These are phyloP conservation scores for Phaeotremella skinneri DNA, from an alignment of 768 basidiomycete genomes.

Conservation along the genomic window DNA sequence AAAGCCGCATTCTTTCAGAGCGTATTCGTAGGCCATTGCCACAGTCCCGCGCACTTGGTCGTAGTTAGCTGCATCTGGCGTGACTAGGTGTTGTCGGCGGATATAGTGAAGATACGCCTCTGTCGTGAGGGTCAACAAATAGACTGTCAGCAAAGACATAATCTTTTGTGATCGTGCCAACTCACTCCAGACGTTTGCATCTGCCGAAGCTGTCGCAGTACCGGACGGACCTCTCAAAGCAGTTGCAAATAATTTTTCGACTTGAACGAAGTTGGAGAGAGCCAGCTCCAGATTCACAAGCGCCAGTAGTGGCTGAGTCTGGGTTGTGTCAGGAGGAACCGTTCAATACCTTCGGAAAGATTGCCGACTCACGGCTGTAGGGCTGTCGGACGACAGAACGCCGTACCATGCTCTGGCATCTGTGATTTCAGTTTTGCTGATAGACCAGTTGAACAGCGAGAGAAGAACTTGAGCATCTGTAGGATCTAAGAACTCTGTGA, in stretches of 20 bases:
- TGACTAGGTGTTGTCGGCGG: slow-evolving; percentile 63
- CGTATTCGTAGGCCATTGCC: slow-evolving; percentile 88
- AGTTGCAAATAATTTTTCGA: slow-evolving; percentile 82
- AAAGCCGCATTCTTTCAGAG: slow-evolving; percentile 80
- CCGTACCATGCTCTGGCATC: slow-evolving; percentile 80
- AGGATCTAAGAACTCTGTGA: slow-evolving; percentile 37
- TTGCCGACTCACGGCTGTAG: slow-evolving; percentile 75
- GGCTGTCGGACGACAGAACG: slow-evolving; percentile 75
- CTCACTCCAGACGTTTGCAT: slow-evolving; percentile 74
- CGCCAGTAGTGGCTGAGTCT: slow-evolving; percentile 58
- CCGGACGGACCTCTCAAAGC: slow-evolving; percentile 61
- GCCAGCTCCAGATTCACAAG: slow-evolving; percentile 53
- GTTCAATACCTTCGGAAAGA: not conserved
- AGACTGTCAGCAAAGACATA: not conserved
- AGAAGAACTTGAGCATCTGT: slow-evolving; percentile 61
- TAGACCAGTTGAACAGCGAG: slow-evolving; percentile 71
- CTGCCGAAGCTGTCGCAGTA: slow-evolving; percentile 64
- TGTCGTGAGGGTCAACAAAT: slow-evolving; percentile 6
- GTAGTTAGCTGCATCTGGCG: slow-evolving; percentile 47
- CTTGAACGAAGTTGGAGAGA: slow-evolving; percentile 64
- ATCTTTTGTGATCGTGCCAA: slow-evolving; percentile 3
- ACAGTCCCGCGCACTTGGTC: slow-evolving; percentile 69
- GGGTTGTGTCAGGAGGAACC: not conserved
- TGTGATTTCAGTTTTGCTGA: slow-evolving; percentile 71
- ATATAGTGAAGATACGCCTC: slow-evolving; percentile 92